Evolutionary conservation across 345 rosid genomes (phyloP).

Genomic region (Syzygium jambos): DNA sequence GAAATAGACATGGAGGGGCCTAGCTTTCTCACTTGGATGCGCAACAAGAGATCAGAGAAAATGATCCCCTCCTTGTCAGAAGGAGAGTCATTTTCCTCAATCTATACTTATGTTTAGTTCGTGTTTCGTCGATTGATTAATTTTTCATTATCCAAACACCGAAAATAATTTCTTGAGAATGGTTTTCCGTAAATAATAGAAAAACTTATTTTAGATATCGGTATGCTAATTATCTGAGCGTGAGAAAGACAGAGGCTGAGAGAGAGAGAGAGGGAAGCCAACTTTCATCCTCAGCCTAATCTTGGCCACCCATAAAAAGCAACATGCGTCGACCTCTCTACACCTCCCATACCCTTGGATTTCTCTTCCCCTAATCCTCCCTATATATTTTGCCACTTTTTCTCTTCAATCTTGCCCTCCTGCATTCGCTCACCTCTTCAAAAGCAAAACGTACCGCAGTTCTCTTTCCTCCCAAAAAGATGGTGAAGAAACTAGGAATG

Average conservation of each 20-base stretch:
- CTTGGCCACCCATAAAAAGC: background rate
- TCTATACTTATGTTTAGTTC: background rate
- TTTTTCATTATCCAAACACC: background rate
- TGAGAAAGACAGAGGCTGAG: too few relatives aligned
- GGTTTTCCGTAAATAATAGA: too few relatives aligned
- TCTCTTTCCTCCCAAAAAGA: background rate
- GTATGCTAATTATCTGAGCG: background rate
- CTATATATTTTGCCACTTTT: background rate
- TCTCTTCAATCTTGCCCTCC: background rate
- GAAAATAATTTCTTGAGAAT: background rate
- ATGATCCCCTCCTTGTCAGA: background rate
- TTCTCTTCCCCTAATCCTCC: background rate
- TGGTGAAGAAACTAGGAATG: background rate
- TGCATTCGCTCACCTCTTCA: background rate
- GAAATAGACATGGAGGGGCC: background rate
- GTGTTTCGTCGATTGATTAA: background rate
- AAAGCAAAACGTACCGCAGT: background rate
- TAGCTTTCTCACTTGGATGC: background rate
- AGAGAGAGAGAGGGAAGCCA: too few relatives aligned
- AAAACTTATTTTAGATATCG: background rate
- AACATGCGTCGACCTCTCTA: background rate
- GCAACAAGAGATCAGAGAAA: background rate
- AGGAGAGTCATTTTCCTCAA: background rate
- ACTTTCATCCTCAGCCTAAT: background rate
- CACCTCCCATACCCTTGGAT: background rate